Evolutionary conservation across 805 yeast species (phyloP).

Genomic region (Candida coquimbonensis): DNA sequence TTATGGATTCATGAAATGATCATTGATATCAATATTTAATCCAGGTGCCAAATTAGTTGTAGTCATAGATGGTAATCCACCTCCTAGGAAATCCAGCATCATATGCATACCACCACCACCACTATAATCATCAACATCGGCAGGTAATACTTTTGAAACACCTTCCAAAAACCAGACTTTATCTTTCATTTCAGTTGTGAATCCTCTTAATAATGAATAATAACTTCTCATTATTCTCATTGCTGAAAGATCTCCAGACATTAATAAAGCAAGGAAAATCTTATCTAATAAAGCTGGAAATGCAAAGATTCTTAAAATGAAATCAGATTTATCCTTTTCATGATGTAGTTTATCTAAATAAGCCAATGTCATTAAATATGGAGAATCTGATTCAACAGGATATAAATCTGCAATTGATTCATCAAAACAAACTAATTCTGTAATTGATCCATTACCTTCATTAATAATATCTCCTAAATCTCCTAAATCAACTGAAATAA

Average conservation of each 20-base stretch:
- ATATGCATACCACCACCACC: conserved; percentile 91
- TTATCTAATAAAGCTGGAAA: conserved; percentile 90
- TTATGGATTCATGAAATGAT: conserved; percentile 23
- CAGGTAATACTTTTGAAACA: conserved; percentile 80
- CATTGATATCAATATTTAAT: conserved; percentile 22
- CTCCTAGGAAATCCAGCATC: conserved; percentile 85
- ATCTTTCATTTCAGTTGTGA: conserved; percentile 82
- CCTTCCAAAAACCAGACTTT: conserved; percentile 94
- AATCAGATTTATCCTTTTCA: conserved; percentile 79
- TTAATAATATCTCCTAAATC: conserved; percentile 67
- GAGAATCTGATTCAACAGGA: conserved; percentile 78
- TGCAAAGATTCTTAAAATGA: conserved; percentile 80
- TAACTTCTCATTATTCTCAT: conserved; percentile 89
- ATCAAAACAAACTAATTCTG: conserved; percentile 77
- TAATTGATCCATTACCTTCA: conserved; percentile 31
- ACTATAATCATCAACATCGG: conserved; percentile 83
- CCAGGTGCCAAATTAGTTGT: conserved; percentile 30
- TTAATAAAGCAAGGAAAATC: conserved; percentile 64
- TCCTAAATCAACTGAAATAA: conserved; percentile 81
- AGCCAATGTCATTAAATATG: conserved; percentile 81
- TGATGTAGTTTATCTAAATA: conserved; percentile 76
- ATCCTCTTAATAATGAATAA: conserved; percentile 72
- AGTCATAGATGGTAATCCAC: conserved; percentile 45
- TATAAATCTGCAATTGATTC: conserved; percentile 76
- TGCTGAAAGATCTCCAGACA: conserved; percentile 81